Percentiles rank a stretch among this genome's conserved stretches.
These are phyloP conservation scores for Ogataea pini DNA, from an alignment of 805 yeast species.

Conservation along the genomic window DNA sequence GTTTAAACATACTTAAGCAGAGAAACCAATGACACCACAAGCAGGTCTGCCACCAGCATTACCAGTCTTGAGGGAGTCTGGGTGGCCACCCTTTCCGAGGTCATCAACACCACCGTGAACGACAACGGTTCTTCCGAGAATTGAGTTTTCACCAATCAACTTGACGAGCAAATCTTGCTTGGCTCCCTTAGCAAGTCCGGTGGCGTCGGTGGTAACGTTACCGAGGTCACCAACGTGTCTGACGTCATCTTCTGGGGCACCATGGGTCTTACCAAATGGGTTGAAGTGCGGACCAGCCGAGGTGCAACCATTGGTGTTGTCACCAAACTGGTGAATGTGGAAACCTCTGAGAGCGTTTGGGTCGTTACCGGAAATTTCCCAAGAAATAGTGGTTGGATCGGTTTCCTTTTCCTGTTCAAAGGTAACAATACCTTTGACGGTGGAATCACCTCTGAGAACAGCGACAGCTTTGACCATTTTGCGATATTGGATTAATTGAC, in stretches of 20 bases:
- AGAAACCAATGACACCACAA: conserved; percentile 93
- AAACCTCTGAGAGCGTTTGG: conserved; percentile 91
- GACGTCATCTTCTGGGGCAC: conserved; percentile 80
- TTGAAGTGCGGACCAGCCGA: conserved; percentile 98
- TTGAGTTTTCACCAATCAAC: conserved; percentile 82
- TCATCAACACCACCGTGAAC: conserved; percentile 93
- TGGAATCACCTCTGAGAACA: conserved; percentile 92
- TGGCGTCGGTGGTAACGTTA: conserved; percentile 82
- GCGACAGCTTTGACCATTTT: conserved; percentile 81
- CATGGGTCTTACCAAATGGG: conserved; percentile 86
- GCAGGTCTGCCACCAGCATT: conserved; percentile 98
- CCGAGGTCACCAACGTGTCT: conserved; percentile 98
- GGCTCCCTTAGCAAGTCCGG: conserved; percentile 90
- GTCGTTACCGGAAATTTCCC: conserved; percentile 88
- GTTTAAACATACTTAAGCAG: conserved; percentile 38
- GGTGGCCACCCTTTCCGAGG: conserved; percentile 90
- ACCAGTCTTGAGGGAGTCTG: conserved; percentile 92
- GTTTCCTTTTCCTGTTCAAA: conserved; percentile 82
- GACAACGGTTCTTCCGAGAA: conserved; percentile 94
- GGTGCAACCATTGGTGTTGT: conserved; percentile 98
- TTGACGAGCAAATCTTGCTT: conserved; percentile 75
- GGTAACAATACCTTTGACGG: conserved; percentile 81
- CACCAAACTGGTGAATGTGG: conserved; percentile 98
- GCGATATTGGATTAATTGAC: conserved; percentile 6
- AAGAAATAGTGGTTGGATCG: conserved; percentile 82